Evolutionary conservation across 1,284 basidiomycete genomes (phyloP), one percentile per base, ranked within the genome.

Genomic region (Naganishia cerealis): DNA sequence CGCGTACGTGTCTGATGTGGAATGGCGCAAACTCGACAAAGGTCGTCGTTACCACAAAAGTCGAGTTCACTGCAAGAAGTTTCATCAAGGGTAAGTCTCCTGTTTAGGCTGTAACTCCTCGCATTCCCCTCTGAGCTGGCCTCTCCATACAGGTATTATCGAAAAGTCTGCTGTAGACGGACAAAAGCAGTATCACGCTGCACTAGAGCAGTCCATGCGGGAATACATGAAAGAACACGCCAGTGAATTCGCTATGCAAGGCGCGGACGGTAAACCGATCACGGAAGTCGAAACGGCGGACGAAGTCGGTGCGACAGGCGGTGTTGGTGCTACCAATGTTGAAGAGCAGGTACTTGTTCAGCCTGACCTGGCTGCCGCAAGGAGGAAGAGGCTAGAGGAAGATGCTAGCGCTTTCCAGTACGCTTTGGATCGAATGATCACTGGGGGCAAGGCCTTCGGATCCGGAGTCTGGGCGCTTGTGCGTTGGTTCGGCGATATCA

Each of bases 51-150:
- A 94, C 92, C 43, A 94, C 91, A 8, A 87, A 90, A 72, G 92
- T 98, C 2, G 94, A 98, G 71, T 99, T 95, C 94, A 92, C 90
- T 0, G 94, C 94, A 26, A 86, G 94, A 73, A 95, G 92, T 79
- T 97, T 97, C 82, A 91, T 99, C 79, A 95, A 92, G 81, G 89
- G 93, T 92, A 71, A 73, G 86, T 80, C 8, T 1, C 57, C 66
- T 65, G 15, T 18, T 43, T 1, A 7, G 40, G 57, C 40, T 61
- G n/a, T 56, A 55, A 24, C 24, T 52, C 58, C 59, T 8, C 61
- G 56, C 13, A 15, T 38, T 33, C 12, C n/a, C 7, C 21, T 21
- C 59, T 33, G 18, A 24, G 46, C 39, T 16, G 46, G 6, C 46
- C 21, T 3, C 59, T 15, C 16, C 26, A 43, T 52, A 57, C 75